Base-by-base conservation (phyloP, 139 green algal species). In the Chlamydomonas schloesseri region DNA sequence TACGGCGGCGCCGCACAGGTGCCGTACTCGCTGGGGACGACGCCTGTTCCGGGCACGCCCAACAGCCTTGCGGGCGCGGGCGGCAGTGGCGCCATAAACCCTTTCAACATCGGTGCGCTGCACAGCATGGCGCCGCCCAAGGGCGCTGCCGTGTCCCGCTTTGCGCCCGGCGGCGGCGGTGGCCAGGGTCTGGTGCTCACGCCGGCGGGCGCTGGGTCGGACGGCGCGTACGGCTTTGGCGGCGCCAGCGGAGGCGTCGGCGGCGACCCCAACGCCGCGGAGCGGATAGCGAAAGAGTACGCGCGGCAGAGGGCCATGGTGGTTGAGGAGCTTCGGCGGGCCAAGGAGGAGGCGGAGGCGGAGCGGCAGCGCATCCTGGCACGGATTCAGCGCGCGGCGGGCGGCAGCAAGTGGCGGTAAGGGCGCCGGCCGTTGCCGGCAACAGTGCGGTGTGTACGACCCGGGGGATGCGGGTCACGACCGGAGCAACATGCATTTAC, bases 281-380 rank as follows among this genome's bases (percentile, higher is more conserved):
- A 86, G 31, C 80, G 64, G 15, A 77, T 88, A 31, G 72, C 89
- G 88, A 36, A 46, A 11, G 83, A 90, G 71, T 93, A 93, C 73
- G 57, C 72, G 47, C 77, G 83, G 77, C 87, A 91, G 76, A 42
- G 82, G 57, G 67, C 67, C 68, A 20, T 71, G 68, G 89, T 91
- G 62, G 46, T 91, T 18, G 78, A 83, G 36, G 88, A 91, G 76
- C 77, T 91, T 46, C 60, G 81, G 67, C 17, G 42, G 36, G 89
- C 82, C 4, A 93, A 93, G 78, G 84, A 87, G 73, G 74, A 89
- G 6, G 85, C 86, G 24, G 89, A 93, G 83, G 65, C 73, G 37
- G 86, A 91, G 50, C 78, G 87, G 34, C 46, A 71, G 21, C 62
- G 80, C 13, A 90, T 93, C 53, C 36, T 93, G 68, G 15, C n/a